These are phyloP conservation scores for Stevia rebaudiana DNA, from an alignment of 140 eudicot species.

Conservation along the genomic window DNA sequence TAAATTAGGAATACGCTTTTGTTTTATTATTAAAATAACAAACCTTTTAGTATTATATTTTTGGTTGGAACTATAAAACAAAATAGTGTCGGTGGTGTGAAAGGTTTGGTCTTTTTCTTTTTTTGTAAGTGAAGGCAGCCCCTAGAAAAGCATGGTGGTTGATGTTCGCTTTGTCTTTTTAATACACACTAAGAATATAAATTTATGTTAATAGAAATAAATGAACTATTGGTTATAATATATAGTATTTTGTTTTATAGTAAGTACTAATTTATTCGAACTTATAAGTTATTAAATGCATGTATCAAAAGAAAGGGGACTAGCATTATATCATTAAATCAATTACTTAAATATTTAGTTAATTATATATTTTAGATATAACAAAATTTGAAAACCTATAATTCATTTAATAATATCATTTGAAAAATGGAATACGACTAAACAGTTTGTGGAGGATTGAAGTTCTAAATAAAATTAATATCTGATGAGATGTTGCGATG, in stretches of 20 bases:
- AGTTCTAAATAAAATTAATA: too few species aligned
- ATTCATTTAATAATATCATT: not conserved
- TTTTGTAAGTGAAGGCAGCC: not conserved
- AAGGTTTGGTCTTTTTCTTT: not conserved
- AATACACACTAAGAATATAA: not conserved
- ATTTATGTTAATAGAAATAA: not conserved
- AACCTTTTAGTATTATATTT: not conserved
- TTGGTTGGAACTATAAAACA: constrained; percentile 8
- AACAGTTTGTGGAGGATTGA: too few species aligned
- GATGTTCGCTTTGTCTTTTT: not conserved
- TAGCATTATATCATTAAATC: not conserved
- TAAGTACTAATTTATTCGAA: too few species aligned
- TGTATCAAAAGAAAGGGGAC: too few species aligned
- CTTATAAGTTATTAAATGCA: too few species aligned
- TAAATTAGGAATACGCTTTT: not conserved
- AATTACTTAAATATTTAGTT: not conserved
- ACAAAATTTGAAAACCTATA: not conserved
- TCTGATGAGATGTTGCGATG: constrained; percentile 16
- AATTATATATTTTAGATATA: not conserved
- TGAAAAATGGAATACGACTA: too few species aligned
- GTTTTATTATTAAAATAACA: not conserved
- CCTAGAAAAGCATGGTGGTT: not conserved
- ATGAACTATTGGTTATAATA: not conserved
- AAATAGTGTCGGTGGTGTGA: constrained; percentile 28
- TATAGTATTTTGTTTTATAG: not conserved